A percentile compares a stretch with the other conserved stretches of the same genome.
phyloP scores from a whole-genome alignment of 129 eudicot species.

The Apium graveolens region DNA sequence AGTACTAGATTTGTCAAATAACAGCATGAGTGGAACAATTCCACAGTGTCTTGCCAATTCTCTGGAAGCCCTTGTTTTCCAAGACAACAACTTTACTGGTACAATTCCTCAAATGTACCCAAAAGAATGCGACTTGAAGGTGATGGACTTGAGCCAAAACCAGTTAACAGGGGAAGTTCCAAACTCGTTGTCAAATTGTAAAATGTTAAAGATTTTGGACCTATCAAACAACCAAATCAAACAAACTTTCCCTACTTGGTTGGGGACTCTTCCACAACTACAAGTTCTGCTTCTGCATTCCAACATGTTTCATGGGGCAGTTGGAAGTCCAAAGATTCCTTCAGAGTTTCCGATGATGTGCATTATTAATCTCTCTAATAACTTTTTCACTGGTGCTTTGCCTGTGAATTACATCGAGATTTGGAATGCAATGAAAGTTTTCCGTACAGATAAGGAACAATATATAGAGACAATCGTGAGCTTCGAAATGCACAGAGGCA shows the following conservation, averaged over 20 bases:
- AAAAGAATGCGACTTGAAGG: neutral
- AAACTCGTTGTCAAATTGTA: slow-evolving; percentile 19
- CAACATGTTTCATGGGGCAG: slow-evolving; percentile 17
- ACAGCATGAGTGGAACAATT: slow-evolving; percentile 7
- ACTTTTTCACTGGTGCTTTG: slow-evolving; percentile 10
- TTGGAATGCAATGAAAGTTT: slow-evolving; percentile 11
- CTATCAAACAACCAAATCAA: slow-evolving; percentile 4
- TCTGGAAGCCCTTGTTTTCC: neutral
- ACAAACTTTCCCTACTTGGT: slow-evolving; percentile 19
- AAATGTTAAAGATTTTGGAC: slow-evolving; percentile 11
- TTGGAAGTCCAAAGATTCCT: neutral
- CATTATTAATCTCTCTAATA: slow-evolving; percentile 22
- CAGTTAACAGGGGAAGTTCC: slow-evolving; percentile 19
- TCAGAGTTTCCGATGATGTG: slow-evolving; percentile 9
- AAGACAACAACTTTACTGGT: slow-evolving; percentile 13
- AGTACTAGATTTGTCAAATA: slow-evolving; percentile 11
- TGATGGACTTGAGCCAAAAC: slow-evolving; percentile 19
- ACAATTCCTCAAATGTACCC: slow-evolving; percentile 2
- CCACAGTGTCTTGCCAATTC: slow-evolving; percentile 14
- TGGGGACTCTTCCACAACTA: slow-evolving; percentile 9
- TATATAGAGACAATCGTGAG: neutral
- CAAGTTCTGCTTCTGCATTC: slow-evolving; percentile 14
- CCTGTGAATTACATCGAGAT: slow-evolving; percentile 1
- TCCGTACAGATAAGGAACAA: neutral
- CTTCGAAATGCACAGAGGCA: no score